Evolutionary conservation across 1,139 yeast genomes (phyloP), one percentile per base, ranked within the genome.

Genomic region (Blastobotrys ciferrii): DNA sequence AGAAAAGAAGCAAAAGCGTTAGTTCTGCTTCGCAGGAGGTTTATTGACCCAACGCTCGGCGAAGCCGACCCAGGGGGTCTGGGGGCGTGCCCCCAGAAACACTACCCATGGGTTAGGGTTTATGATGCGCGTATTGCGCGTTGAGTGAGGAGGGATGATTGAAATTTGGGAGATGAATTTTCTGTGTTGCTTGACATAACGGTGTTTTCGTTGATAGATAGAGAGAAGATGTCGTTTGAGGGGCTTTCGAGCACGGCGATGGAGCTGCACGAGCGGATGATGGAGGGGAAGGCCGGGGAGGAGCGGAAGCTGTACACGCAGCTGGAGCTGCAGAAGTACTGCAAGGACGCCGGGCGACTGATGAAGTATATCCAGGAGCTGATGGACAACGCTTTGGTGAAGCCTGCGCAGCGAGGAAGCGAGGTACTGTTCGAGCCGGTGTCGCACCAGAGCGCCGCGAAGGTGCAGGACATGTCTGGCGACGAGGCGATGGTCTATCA

Each of bases 401-500:
- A 87, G 63, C 71, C 87, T 49, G 75, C 81, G 42, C 78, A 79
- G 60, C 81, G 75, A 56, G 88, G 81, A 50, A 82, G 76, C 53
- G 85, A 75, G 54, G 73, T 84, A 52, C 76, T 77, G 62, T 91
- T 89, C 68, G 87, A 85, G 63, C 87, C 92, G 0, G 84, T 67
- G 0, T 50, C 65, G 1, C 50, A 55, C 18, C 62, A 62, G 12
- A 68, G 65, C 30, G 72, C 73, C 9, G 59, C 57, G 19, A 58
- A 60, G 61, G 80, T 86, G 55, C 74, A 82, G 32, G 76, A 80
- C 37, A 88, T 92, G 96, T 66, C 78, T 13, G 80, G 82, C 17
- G 99, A 94, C 61, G 98, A 94, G 67, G 85, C 92, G 32, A 81
- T 92, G 80, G 86, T 92, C 33, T 94, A 91, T 65, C 82, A 92